Base-by-base conservation (phyloP, 176 grass and related monocot species). In the Dactylis glomerata region DNA sequence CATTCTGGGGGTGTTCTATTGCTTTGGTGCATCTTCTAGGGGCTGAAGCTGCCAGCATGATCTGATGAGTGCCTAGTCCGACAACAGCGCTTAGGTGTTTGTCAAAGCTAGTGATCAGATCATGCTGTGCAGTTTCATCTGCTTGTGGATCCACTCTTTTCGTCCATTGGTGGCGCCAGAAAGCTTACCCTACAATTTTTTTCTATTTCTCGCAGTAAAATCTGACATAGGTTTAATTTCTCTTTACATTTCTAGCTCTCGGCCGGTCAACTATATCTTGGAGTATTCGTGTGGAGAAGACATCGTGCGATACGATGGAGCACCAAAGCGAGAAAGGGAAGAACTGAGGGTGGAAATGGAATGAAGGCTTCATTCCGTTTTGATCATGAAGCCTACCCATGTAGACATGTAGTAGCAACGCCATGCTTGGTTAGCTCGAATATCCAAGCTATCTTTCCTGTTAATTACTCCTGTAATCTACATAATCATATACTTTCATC, bases 31-130 rank as follows among this genome's bases (percentile, higher is more conserved):
- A 77, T 46, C 59, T 57, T 81, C 75, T 81, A 89, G 89, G 69
- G 84, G 80, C 82, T 94, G 92, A 94, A 94, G 92, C 92, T 94
- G 92, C 92, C 92, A 94, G 92, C 92, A 91, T 94, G 92, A 94
- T 94, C 92, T 91, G 89, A 88, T 23, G 47, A 50, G 38, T 75
- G 56, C 38, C 65, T 80, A 73, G 52, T 77, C 81, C 14, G 61
- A 63, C 8, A 63, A 2, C 64, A 67, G 23, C 27, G 20, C n/a
- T 7, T 10, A 31, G 74, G 46, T 74, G 40, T 34, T 41, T 30
- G 31, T 68, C 45, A 26, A 83, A 66, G 27, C 7, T n/a, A n/a
- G 41, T 44, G 6, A 47, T 85, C 83, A 94, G 89, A 86, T 94
- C 92, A 91, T 94, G 89, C 89, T 91, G 88, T 64, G 92, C 89